Percentiles rank a stretch among this genome's conserved stretches.
phyloP scores from a whole-genome alignment of 2,329 filamentous ascomycete species.

The Cadophora sp. region DNA sequence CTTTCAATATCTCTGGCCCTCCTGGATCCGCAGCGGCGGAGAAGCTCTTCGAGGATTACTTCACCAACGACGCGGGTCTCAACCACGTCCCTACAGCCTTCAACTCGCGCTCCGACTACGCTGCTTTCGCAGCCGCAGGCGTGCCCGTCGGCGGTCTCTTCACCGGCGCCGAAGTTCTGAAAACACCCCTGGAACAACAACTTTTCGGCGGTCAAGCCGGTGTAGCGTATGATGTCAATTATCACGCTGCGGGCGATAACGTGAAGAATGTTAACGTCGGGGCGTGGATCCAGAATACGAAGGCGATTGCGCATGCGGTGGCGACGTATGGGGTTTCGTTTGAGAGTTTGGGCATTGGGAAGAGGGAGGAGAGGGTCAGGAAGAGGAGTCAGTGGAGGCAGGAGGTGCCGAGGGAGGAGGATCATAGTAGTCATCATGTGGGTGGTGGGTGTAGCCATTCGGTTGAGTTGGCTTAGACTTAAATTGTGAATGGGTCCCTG shows the following conservation, averaged over 20 bases:
- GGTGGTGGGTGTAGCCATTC: constrained; percentile 25
- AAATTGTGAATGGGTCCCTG: no score
- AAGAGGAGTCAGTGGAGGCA: constrained; percentile 26
- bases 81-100: constrained; percentile 65
- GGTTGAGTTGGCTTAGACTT: constrained; percentile 15
- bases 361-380: constrained; percentile 18
- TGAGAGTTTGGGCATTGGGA: constrained; percentile 24
- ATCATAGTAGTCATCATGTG: constrained; percentile 20
- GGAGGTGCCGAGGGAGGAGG: constrained; percentile 15
- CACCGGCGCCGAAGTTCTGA: constrained; percentile 77
- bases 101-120: constrained; percentile 80
- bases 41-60: constrained; percentile 26
- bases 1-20: constrained; percentile 60
- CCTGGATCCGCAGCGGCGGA: constrained; percentile 38
- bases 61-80: constrained; percentile 15
- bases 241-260: constrained; percentile 66
- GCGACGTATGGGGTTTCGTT: constrained; percentile 27
- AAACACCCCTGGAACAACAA: constrained; percentile 66
- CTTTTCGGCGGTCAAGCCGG: constrained; percentile 72
- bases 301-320: constrained; percentile 48
- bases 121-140: constrained; percentile 73
- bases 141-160: constrained; percentile 78
- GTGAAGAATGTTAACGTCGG: constrained; percentile 61
- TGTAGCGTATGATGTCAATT: constrained; percentile 62
- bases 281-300: constrained; percentile 65